Evolutionary conservation across 2,329 filamentous ascomycete genomes (phyloP), one percentile per base, ranked within the genome.

Genomic region (Aspergillus sp.): DNA sequence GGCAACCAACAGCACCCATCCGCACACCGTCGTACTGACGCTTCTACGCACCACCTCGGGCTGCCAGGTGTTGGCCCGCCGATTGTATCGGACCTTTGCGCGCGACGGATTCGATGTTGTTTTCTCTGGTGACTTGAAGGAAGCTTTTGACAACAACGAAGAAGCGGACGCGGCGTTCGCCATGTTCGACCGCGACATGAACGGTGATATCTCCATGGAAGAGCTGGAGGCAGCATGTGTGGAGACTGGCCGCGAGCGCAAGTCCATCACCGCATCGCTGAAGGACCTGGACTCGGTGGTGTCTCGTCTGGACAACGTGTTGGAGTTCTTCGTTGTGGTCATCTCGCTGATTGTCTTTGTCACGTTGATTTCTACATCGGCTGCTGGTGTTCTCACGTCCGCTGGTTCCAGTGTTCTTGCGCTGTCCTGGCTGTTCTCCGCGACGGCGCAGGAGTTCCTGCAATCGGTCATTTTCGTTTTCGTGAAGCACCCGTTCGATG

Each of bases 211-310:
- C 44, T 94, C 88, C 0, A 90, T 95, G 81, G 89, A 95, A 60
- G 91, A 96, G 65, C 80, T 97, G 19, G 90, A 96, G 67, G 83
- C 88, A 19, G 90, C 94, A 20, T 95, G 89, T 68, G 90, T 95
- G 45, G 91, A 97, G 63, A 93, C 96, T 55, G 90, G 91, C 32
- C 82, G 91, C 13, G 91, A 97, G 72, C 87, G 91, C 63, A 97
- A 96, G 67, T 89, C 90, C 6, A 96, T 97, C 57, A 91, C 90
- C 0, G 91, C 90, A 1, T 95, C 90, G 0, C 75, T 97, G 50
- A 96, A 96, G 69, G 91, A 97, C 71, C 74, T 97, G 10, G 91
- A 97, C 68, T 94, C 88, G 0, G 91, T 97, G 13, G 90, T 96
- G 43, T 80, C 84, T 54, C 95, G 94, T 68, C 81, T 97, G 2